Evolutionary conservation across 225 moss, liverwort and hornwort genomes (phyloP), one percentile per base, ranked within the genome.

Genomic region (Physcomitrellopsis africana): DNA sequence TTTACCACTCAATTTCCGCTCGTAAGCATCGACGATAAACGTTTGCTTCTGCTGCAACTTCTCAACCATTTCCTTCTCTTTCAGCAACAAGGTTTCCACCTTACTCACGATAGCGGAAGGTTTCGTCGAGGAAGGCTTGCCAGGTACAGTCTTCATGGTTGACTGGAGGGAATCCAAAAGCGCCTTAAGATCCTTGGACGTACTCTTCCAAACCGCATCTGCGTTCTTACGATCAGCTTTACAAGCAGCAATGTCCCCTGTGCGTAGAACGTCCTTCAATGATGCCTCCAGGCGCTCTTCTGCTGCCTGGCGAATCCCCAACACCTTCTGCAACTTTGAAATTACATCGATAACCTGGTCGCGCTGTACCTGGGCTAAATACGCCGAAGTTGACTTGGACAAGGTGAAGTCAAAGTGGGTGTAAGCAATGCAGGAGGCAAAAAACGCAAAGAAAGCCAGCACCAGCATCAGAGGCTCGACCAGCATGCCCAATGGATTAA

Each of bases 61-160:
- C 53, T 97, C 96, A 80, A 94, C 90, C 92, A 87, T 84, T 81
- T 97, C 96, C 67, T 91, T 92, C 86, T 97, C 96, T 63, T 92
- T 97, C 54, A 89, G 91, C 63, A 97, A 68, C 77, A 97, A 83
- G 57, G 56, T 32, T 54, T 97, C 92, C 49, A 97, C 94, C 92
- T 86, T 86, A 0, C 77, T 74, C 67, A 74, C 18, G 24, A 82
- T 24, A 14, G 67, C 10, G 1, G 82, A 80, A 19, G 86, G 70
- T 52, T 82, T 86, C 65, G 51, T 75, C 0, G 8, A 22, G 16
- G 64, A 64, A 27, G 51, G 2, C 52, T 83, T 83, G 51, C 75
- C 63, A 12, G 83, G 77, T 63, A 68, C 63, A 63, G 74, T 47
- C 80, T 83, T 86, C 32, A 92, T 81, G 56, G 87, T 77, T 45